phyloP scores from a whole-genome alignment of 2,329 filamentous ascomycete species.

The Penicillium glabrum region DNA sequence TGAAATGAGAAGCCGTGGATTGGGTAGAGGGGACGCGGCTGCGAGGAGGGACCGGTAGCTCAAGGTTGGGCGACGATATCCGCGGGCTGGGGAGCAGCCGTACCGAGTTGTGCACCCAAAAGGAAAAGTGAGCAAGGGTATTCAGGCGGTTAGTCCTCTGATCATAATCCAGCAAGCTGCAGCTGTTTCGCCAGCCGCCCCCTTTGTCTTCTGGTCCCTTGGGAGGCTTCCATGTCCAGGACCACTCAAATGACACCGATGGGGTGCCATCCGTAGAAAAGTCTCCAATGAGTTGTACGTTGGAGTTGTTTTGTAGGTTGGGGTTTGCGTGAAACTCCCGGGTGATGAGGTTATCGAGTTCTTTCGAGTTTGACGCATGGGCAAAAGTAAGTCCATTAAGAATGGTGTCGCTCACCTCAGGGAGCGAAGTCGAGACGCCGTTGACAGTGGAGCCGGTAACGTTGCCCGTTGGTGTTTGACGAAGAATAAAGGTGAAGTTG shows the following conservation, averaged over 20 bases:
- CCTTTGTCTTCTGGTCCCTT: constrained; percentile 77
- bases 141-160: constrained; percentile 85
- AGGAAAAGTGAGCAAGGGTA: constrained; percentile 88
- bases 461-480: constrained; percentile 51
- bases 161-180: constrained; percentile 98
- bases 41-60: constrained; percentile 71
- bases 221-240: constrained; percentile 95
- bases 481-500: constrained; percentile 84
- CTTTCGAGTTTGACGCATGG: constrained; percentile 78
- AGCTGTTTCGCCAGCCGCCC: constrained; percentile 92
- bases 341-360: constrained; percentile 91
- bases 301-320: constrained; percentile 94
- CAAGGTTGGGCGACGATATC: constrained; percentile 70
- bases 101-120: constrained; percentile 78
- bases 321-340: constrained; percentile 96
- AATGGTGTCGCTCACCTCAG: constrained; percentile 64
- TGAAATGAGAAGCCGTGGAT: constrained; percentile 80
- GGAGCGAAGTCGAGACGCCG: constrained; percentile 52
- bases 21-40: constrained; percentile 83
- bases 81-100: constrained; percentile 51
- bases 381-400: constrained; percentile 91
- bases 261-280: constrained; percentile 79
- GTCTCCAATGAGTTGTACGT: constrained; percentile 92
- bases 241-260: constrained; percentile 89
- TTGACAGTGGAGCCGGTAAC: constrained; percentile 53